A percentile compares a stretch with the other conserved stretches of the same genome.
These are phyloP conservation scores for Hymenotorrendiella dingleyae DNA, from an alignment of 2,329 filamentous ascomycete genomes.

Conservation along the genomic window DNA sequence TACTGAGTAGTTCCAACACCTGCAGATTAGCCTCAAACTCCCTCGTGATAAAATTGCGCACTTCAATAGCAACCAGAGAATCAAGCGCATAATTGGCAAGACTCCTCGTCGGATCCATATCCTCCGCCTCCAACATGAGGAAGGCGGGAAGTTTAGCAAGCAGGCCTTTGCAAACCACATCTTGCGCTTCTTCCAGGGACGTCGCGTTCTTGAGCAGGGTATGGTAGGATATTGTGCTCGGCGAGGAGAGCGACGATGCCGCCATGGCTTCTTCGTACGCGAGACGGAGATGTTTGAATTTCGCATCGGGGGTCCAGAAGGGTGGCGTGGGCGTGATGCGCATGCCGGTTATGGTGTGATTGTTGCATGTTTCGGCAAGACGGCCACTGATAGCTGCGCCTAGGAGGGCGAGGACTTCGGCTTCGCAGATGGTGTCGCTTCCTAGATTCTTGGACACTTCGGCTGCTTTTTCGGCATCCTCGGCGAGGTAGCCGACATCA, in stretches of 20 bases:
- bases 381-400: conserved; percentile 44
- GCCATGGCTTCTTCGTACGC: conserved; percentile 34
- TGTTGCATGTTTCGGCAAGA: conserved; percentile 37
- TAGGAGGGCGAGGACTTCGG: conserved; percentile 49
- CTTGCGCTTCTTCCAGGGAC: conserved; percentile 39
- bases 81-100: conserved; percentile 39
- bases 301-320: conserved; percentile 50
- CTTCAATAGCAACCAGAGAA: conserved; percentile 29
- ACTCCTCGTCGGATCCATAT: conserved; percentile 41
- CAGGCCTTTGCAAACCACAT: conserved; percentile 39
- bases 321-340: conserved; percentile 41
- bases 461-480: conserved; percentile 21
- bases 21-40: conserved; percentile 39
- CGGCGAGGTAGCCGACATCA: conserved; percentile 23
- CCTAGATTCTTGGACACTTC: conserved; percentile 26
- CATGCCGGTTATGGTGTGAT: conserved; percentile 50
- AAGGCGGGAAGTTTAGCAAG: conserved; percentile 43
- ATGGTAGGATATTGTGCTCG: conserved; percentile 37
- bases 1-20: conserved; percentile 49
- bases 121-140: conserved; percentile 43
- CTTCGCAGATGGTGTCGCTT: conserved; percentile 43
- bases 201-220: conserved; percentile 38
- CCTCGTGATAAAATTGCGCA: conserved; percentile 33
- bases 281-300: conserved; percentile 42
- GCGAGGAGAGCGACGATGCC: conserved; percentile 21